Evolutionary conservation across 2,329 filamentous ascomycete species (phyloP).

Genomic region (Byssothecium circinans): DNA sequence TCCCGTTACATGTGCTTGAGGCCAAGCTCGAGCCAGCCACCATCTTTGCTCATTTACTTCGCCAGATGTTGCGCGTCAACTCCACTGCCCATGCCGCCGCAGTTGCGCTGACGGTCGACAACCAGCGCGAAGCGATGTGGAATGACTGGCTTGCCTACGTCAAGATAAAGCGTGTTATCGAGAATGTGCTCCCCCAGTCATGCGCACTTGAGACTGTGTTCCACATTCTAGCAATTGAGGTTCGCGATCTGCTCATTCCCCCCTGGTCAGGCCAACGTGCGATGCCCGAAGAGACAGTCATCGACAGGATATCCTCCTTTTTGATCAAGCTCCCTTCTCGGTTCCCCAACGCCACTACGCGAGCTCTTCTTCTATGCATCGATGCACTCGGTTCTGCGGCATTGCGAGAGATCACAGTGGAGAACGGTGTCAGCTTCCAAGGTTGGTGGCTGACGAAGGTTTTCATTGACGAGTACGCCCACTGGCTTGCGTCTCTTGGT

Average conservation of each 20-base stretch:
- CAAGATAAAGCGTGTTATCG: constrained; percentile 59
- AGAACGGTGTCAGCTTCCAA: constrained; percentile 78
- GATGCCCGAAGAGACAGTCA: constrained; percentile 54
- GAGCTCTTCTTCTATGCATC: constrained; percentile 75
- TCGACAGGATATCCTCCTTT: constrained; percentile 78
- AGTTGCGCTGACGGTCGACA: constrained; percentile 85
- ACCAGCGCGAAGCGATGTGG: constrained; percentile 94
- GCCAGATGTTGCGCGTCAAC: constrained; percentile 88
- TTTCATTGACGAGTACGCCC: constrained; percentile 92
- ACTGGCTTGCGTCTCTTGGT: constrained; percentile 85
- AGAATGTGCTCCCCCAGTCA: constrained; percentile 56
- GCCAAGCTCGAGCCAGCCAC: constrained; percentile 88
- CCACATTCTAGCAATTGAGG: constrained; percentile 60
- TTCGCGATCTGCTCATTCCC: constrained; percentile 70
- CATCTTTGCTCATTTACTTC: constrained; percentile 82
- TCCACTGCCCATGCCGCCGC: constrained; percentile 90
- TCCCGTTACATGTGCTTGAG: constrained; percentile 80
- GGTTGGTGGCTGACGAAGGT: constrained; percentile 95
- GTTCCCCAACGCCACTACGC: constrained; percentile 73
- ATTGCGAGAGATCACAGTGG: constrained; percentile 78
- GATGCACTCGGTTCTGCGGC: constrained; percentile 75
- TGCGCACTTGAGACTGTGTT: constrained; percentile 60
- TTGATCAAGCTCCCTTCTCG: constrained; percentile 67
- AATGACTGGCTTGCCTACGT: constrained; percentile 76
- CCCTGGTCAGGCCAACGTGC: constrained; percentile 60